A percentile compares a stretch with the other conserved stretches of the same genome.
phyloP scores from a whole-genome alignment of 345 rosid species.

The Chamaenerion angustifolium region DNA sequence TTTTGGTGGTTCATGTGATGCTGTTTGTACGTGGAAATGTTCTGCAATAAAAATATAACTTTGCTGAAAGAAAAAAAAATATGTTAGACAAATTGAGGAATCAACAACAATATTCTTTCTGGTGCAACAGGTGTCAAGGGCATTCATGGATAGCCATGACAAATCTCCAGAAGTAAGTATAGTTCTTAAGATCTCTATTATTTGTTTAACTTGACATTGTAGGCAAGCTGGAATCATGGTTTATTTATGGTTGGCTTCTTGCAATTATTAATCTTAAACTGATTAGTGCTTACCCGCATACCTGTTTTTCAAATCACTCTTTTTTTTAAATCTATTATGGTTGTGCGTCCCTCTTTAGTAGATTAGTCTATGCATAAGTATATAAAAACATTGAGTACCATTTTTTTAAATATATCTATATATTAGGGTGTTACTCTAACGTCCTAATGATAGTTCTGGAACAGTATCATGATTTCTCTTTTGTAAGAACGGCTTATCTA shows the following conservation, averaged over 20 bases:
- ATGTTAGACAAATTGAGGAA: background rate
- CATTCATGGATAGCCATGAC: slow-evolving; percentile 32
- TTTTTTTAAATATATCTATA: too few relatives aligned
- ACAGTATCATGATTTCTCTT: too few relatives aligned
- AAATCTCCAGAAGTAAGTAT: slow-evolving; percentile 39
- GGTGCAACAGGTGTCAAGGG: slow-evolving; percentile 30
- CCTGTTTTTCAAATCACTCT: background rate
- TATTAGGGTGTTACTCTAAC: too few relatives aligned
- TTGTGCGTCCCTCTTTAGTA: background rate
- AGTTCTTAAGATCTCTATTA: background rate
- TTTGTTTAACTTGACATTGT: background rate
- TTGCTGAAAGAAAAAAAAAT: too few relatives aligned
- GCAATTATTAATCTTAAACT: background rate
- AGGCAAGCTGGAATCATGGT: background rate
- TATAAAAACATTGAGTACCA: too few relatives aligned
- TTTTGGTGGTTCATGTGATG: background rate
- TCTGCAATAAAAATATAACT: too few relatives aligned
- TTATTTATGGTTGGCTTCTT: background rate
- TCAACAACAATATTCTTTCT: slow-evolving; percentile 1
- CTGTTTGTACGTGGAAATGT: too few relatives aligned
- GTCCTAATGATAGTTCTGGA: too few relatives aligned
- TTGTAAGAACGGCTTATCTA: too few relatives aligned
- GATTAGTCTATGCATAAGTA: background rate
- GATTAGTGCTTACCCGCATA: background rate
- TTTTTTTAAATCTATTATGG: background rate